Base-by-base conservation (phyloP, 306 rosid species). In the Lotus japonicus region DNA sequence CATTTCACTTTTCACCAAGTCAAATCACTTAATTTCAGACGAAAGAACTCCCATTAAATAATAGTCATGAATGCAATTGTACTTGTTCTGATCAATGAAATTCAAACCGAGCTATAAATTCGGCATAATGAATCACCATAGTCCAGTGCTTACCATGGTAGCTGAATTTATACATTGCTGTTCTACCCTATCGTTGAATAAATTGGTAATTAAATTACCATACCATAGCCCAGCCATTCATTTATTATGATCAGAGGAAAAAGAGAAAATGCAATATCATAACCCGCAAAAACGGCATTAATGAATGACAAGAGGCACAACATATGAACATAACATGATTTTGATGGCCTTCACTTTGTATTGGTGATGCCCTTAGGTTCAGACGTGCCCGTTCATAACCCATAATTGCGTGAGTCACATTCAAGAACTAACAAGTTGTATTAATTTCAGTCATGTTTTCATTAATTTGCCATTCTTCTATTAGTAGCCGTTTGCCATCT, bases 261-360 rank as follows among this genome's bases (percentile, higher is more conserved):
- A 23, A 39, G 31, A 0, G 19, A 11, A 50, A 49, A 33, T 4
- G 18, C 2, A n/a, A n/a, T n/a, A 21, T 21, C 43, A 51, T 50
- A 63, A 77, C 54, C 79, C 53, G 67, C 58, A 11, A 51, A 73
- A 64, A 51, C 82, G 80, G 85, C 80, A 77, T 73, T 81, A 73
- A 81, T 73, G 74, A n/a, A n/a, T n/a, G 51, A 18, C 14, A 58
- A 5, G 62, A 77, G 54, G 70, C 49, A 55, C 8, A 41, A 46
- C 26, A 21, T 3, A n/a, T n/a, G n/a, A 21, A 21, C 21, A 17
- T 46, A 48, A 36, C 61, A 57, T 44, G 43, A 63, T 54, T 72
- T 71, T 10, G 66, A 65, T 58, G 53, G 60, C 38, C 11, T 56
- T 55, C 2, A 18, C 18, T 26, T 55, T 57, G 62, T 36, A 43